A percentile compares a stretch with the other conserved stretches of the same genome.
These are phyloP conservation scores for Platanus orientalis DNA, from an alignment of 164 flowering plant genomes.

Conservation along the genomic window DNA sequence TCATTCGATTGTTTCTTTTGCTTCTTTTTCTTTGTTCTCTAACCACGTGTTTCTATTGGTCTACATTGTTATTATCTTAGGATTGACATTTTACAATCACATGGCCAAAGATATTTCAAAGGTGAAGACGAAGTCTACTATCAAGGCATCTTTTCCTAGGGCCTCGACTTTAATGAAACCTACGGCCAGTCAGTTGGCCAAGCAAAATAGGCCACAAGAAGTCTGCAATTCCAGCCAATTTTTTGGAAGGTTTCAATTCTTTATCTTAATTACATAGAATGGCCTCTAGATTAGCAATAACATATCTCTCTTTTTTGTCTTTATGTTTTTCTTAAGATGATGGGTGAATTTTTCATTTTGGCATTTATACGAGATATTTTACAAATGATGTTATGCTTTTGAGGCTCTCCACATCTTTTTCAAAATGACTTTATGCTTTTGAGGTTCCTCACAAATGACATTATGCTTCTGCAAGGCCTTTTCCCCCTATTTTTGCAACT, in stretches of 20 bases:
- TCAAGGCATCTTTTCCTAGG: conserved; percentile 36
- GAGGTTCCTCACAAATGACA: too few relatives aligned
- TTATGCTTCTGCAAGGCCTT: neutral
- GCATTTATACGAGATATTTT: neutral
- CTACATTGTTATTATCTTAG: conserved; percentile 22
- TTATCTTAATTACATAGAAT: conserved; percentile 1
- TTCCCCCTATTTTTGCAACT: neutral
- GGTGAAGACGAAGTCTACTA: conserved; percentile 24
- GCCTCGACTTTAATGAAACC: conserved; percentile 93
- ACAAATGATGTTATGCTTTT: neutral
- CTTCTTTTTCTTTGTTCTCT: neutral
- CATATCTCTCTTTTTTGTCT: neutral
- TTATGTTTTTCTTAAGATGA: neutral
- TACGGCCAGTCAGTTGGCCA: conserved; percentile 93
- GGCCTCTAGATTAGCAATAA: neutral
- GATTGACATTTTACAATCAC: conserved; percentile 38
- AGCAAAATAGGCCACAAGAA: conserved; percentile 52
- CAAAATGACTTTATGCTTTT: neutral
- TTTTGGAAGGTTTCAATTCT: conserved; percentile 18
- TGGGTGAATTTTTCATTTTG: neutral
- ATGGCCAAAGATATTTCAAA: conserved; percentile 26
- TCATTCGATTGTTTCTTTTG: too few relatives aligned
- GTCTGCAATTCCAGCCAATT: conserved; percentile 37
- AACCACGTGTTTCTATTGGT: neutral
- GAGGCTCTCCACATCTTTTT: neutral